phyloP scores from a whole-genome alignment of 495 filamentous ascomycete species.

The Cercophora sp. region DNA sequence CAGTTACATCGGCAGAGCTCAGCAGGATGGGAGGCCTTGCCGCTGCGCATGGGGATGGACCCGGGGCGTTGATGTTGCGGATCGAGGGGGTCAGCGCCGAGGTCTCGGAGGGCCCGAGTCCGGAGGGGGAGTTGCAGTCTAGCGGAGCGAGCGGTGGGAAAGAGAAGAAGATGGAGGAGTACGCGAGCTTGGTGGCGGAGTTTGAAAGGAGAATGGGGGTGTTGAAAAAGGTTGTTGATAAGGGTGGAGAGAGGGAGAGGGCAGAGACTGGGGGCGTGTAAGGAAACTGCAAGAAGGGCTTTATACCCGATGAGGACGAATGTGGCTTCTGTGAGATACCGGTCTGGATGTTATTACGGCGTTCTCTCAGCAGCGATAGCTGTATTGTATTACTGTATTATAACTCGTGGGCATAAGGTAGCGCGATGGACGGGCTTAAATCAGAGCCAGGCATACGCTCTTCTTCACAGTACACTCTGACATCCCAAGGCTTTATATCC shows the following conservation, averaged over 20 bases:
- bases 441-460: too few relatives aligned
- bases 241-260: conserved; percentile 36
- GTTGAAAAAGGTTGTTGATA: conserved; percentile 46
- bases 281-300: neutral
- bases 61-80: conserved; percentile 57
- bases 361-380: too few relatives aligned
- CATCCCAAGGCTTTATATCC: too few relatives aligned
- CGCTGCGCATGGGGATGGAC: conserved; percentile 23
- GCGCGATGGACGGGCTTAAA: too few relatives aligned
- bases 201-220: conserved; percentile 63
- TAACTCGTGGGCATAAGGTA: too few relatives aligned
- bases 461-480: too few relatives aligned
- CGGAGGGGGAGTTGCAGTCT: conserved; percentile 26
- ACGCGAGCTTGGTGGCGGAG: conserved; percentile 57
- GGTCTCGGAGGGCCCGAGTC: conserved; percentile 24
- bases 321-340: too few relatives aligned
- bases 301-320: too few relatives aligned
- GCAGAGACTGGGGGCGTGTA: conserved; percentile 22
- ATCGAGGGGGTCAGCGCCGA: conserved; percentile 57
- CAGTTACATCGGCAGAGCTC: conserved; percentile 39
- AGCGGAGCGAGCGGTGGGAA: conserved; percentile 30
- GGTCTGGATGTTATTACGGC: too few relatives aligned
- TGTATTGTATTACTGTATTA: too few relatives aligned
- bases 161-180: conserved; percentile 29
- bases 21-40: conserved; percentile 31